Conservation (phyloP, 768 basidiomycete genomes). For the Scleroderma bovista region DNA sequence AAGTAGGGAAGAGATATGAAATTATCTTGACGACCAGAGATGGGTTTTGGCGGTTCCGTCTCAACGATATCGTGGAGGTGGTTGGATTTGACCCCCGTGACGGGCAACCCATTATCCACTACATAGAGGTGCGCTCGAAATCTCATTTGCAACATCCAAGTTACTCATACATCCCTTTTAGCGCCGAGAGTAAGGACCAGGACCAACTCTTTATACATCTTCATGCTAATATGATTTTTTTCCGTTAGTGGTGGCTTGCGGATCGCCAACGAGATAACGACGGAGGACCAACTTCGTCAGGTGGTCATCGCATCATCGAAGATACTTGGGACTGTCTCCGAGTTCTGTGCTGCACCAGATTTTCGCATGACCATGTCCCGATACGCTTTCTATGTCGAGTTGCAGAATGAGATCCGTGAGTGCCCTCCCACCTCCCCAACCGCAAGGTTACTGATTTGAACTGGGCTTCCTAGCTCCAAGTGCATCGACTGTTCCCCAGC, state of each 20-base stretch:
- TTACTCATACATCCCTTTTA: slow-evolving; percentile 5
- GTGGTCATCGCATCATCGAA: slow-evolving; percentile 11
- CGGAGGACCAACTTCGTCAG: slow-evolving; percentile 15
- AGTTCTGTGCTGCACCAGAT: slow-evolving; percentile 17
- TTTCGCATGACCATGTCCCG: slow-evolving; percentile 11
- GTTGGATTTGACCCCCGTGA: slow-evolving; percentile 18
- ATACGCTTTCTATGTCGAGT: slow-evolving; percentile 18
- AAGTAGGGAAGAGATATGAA: slow-evolving; percentile 12
- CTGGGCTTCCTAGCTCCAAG: not conserved
- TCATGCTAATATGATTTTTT: not conserved
- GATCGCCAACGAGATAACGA: slow-evolving; percentile 18
- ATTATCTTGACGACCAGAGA: slow-evolving; percentile 22
- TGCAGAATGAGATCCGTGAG: slow-evolving; percentile 6
- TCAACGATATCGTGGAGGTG: slow-evolving; percentile 16
- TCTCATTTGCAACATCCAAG: not conserved
- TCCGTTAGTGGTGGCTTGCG: slow-evolving; percentile 11
- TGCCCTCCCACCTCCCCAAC: not conserved
- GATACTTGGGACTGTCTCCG: slow-evolving; percentile 15
- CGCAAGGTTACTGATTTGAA: not conserved
- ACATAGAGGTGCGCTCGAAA: slow-evolving; percentile 14
- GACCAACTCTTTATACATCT: not conserved
- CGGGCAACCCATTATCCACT: slow-evolving; percentile 17
- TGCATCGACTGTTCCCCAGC: not conserved
- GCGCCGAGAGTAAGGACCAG: slow-evolving; percentile 17
- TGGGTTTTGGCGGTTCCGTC: slow-evolving; percentile 19